Evolutionary conservation across 208 protist genomes (phyloP).

Genomic region (Leishmania aethiopica): DNA sequence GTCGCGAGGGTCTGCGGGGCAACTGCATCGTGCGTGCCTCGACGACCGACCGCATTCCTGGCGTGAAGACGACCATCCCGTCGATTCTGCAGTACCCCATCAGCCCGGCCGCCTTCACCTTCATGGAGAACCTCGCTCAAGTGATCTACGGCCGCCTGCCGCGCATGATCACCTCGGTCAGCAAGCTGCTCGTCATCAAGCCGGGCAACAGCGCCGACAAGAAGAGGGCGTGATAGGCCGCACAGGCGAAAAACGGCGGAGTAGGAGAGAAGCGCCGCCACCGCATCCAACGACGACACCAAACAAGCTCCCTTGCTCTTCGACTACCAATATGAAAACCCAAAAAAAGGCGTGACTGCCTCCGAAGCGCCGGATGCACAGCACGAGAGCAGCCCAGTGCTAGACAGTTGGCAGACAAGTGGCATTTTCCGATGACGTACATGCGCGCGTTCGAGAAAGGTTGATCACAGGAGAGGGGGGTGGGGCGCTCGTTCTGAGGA

Average conservation of each 20-base stretch:
- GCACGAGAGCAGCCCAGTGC: background rate
- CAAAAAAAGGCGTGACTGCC: background rate
- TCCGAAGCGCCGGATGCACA: background rate
- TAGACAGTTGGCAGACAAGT: background rate
- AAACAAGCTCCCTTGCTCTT: background rate
- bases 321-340: background rate
- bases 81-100: conserved; percentile 88
- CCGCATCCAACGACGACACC: background rate
- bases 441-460: background rate
- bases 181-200: conserved; percentile 65
- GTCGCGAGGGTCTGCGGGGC: conserved; percentile 93
- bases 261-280: background rate
- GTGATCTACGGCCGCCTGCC: conserved; percentile 76
- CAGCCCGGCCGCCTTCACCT: conserved; percentile 64
- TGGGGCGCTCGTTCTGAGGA: background rate
- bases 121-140: conserved; percentile 77
- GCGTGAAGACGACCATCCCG: conserved; percentile 85
- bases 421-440: background rate
- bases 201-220: conserved; percentile 26
- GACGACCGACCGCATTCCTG: conserved; percentile 83
- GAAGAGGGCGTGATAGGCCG: conserved; percentile 24
- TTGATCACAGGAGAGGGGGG: background rate
- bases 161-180: conserved; percentile 47
- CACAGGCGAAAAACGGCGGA: too few relatives aligned
- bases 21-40: conserved; percentile 89